Evolutionary conservation across 192 early-diverging fungal species (phyloP), one percentile per base, ranked within the genome.

Genomic region (Geranomyces variabilis): DNA sequence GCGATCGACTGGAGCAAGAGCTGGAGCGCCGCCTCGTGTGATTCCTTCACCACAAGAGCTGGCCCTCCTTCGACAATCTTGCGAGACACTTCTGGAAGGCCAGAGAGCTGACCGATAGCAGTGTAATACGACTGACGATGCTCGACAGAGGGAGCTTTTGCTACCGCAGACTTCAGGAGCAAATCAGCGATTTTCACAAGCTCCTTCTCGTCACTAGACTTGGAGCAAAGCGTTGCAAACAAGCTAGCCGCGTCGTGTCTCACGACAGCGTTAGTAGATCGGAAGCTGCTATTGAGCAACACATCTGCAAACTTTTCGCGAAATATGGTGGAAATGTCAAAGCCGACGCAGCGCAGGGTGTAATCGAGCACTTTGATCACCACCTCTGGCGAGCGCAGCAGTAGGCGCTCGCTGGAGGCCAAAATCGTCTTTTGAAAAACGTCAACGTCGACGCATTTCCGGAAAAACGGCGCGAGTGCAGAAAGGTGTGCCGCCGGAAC

Each of bases 341-440:
- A 90, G 1, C 77, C 82, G 12, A 91, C 71, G 15, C 81, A 64
- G 17, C 80, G 77, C 31, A 86, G 66, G 33, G 87, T 81, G 47
- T 71, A 67, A 31, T 80, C 80, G 43, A 90, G 77, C 43, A 83
- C 90, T 84, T 78, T 80, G 48, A 94, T 81, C 34, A 90, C 87
- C 56, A 89, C 83, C 66, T 95, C 95, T 17, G 95, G 95, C 13
- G 95, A 91, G 48, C 95, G 88, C 55, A 96, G 79, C 63, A 93
- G 82, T 76, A 93, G 84, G 48, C 90, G 87, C 45, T 92, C 86
- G n/a, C 92, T 80, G 43, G 84, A 79, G 24, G 89, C 79, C 17
- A 86, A 65, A 57, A 94, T 86, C 56, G 89, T 81, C n/a, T 58
- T 68, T 24, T 14, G 17, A 28, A 75, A 75, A 15, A 63, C 55